Percentiles rank a stretch among this genome's conserved stretches.
Evolutionary conservation across 345 rosid genomes (phyloP).

Genomic region (Lagerstroemia speciosa): DNA sequence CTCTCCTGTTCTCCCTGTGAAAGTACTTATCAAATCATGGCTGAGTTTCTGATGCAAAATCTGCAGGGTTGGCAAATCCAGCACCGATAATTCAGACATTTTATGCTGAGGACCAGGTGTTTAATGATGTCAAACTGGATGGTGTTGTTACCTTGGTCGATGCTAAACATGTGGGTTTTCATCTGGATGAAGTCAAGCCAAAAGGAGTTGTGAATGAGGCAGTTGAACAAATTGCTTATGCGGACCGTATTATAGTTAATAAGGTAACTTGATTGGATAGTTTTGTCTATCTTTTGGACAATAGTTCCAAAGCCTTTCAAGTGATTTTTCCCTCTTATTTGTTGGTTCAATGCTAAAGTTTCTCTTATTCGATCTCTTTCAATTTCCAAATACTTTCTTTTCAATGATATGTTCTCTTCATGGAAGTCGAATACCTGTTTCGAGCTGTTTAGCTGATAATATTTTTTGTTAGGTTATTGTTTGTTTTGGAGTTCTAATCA

Average conservation of each 20-base stretch:
- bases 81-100: slow-evolving; percentile 98
- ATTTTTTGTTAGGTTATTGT: background rate
- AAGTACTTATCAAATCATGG: background rate
- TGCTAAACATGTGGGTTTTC: slow-evolving; percentile 85
- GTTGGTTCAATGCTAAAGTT: background rate
- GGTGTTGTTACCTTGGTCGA: slow-evolving; percentile 94
- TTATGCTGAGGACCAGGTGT: slow-evolving; percentile 80
- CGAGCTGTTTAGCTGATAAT: background rate
- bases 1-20: background rate
- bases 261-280: slow-evolving; percentile 37
- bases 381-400: background rate
- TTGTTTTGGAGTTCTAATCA: background rate
- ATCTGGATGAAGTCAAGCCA: slow-evolving; percentile 79
- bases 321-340: background rate
- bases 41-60: background rate
- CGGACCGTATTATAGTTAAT: slow-evolving; percentile 79
- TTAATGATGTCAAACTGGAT: slow-evolving; percentile 83
- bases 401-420: background rate
- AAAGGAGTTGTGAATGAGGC: slow-evolving; percentile 96
- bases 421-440: background rate
- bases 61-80: slow-evolving; percentile 84
- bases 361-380: background rate
- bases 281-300: background rate
- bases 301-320: background rate
- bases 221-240: slow-evolving; percentile 93